phyloP scores from a whole-genome alignment of 2,329 filamentous ascomycete species.

The Colletotrichum siamense region DNA sequence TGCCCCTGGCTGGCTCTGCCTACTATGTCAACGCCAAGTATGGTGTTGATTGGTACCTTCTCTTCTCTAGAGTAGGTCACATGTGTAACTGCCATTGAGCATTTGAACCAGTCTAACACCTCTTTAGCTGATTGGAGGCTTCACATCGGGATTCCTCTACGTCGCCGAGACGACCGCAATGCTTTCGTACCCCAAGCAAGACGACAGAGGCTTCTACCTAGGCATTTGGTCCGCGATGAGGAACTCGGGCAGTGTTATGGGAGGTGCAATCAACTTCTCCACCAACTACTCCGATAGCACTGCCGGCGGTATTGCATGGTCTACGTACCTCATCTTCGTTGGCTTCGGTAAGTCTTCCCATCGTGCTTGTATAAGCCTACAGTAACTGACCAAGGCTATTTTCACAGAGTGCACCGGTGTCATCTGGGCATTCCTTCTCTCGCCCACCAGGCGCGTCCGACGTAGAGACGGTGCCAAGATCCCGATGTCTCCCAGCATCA shows the following conservation, averaged over 20 bases:
- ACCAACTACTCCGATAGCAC: slow-evolving; percentile 38
- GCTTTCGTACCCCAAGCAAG: slow-evolving; percentile 24
- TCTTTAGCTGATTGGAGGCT: slow-evolving; percentile 1
- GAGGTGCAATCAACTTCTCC: slow-evolving; percentile 52
- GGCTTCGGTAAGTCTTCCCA: slow-evolving; percentile 22
- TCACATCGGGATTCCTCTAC: slow-evolving; percentile 29
- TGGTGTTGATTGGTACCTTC: slow-evolving; percentile 33
- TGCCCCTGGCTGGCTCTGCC: slow-evolving; percentile 38
- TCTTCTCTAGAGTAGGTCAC: slow-evolving; percentile 28
- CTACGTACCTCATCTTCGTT: slow-evolving; percentile 34
- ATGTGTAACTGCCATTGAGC: no score
- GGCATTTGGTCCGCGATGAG: slow-evolving; percentile 29
- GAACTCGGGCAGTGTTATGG: slow-evolving; percentile 38
- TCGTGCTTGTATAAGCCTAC: fast-evolving
- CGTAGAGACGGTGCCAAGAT: slow-evolving; percentile 31
- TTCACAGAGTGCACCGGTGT: slow-evolving; percentile 29
- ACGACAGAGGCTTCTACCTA: slow-evolving; percentile 22
- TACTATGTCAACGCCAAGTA: slow-evolving; percentile 37
- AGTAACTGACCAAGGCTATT: not conserved
- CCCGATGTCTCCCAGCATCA: slow-evolving; percentile 24
- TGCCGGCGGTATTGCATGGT: slow-evolving; percentile 29
- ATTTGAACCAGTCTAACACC: not conserved
- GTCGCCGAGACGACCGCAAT: slow-evolving; percentile 32
- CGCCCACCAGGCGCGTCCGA: slow-evolving; percentile 31
- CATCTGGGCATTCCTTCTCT: slow-evolving; percentile 30